Evolutionary conservation across 2,329 filamentous ascomycete genomes (phyloP), one percentile per base, ranked within the genome.

Genomic region (Colletotrichum sojae): DNA sequence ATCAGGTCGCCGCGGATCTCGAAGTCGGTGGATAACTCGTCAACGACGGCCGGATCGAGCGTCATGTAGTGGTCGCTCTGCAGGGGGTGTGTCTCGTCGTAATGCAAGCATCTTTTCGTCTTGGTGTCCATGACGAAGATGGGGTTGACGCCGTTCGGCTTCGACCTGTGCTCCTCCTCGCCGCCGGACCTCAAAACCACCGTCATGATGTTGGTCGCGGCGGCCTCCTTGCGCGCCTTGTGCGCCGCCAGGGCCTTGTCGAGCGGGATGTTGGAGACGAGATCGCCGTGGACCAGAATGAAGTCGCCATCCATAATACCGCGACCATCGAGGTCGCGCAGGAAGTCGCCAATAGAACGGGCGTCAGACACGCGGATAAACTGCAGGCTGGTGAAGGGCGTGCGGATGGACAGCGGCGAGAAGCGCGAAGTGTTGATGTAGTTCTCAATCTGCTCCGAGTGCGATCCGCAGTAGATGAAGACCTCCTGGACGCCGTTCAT

Each of bases 171-270:
- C 55, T 85, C 85, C 9, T 81, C 81, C 6, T 87, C 83, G 53
- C 93, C 94, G 9, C 91, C 93, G 78, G 95, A 92, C 53, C 94
- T 89, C 68, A 98, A 83, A 13, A 99, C 89, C 87, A 98, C 92
- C 3, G 96, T 99, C 96, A 99, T 98, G 81, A 98, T 97, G 45
- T 95, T 94, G 78, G 97, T 95, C 76, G 96, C 95, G 82, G 97
- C 94, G 62, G 91, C 90, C 76, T 91, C 89, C 69, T 94, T 90
- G 68, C 96, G 91, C 63, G 91, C 91, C 70, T 93, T 90, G 79
- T 99, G 96, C 61, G 90, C 90, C 3, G 90, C 89, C 59, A 99
- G 83, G 9, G 93, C 92, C 55, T 85, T 85, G 71, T 95, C 94
- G n/a, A 99, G 90, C 18, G 92, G 89, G 64, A 98, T 84, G 76